These are phyloP conservation scores for Exserohilum rostratum DNA, from an alignment of 2,329 filamentous ascomycete species.

Conservation along the genomic window DNA sequence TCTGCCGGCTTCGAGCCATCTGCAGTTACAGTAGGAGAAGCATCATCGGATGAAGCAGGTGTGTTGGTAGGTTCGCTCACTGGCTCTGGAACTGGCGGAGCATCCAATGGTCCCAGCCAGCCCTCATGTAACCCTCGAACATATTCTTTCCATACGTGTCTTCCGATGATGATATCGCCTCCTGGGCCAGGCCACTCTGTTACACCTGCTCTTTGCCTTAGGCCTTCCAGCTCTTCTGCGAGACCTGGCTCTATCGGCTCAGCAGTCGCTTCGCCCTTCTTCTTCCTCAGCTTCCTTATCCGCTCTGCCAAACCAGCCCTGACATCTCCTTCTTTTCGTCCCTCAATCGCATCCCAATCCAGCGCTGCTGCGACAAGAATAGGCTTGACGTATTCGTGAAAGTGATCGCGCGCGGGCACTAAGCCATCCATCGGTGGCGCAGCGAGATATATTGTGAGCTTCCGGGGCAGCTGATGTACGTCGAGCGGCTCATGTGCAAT, in stretches of 20 bases:
- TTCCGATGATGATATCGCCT: slow-evolving; percentile 87
- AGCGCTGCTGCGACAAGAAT: slow-evolving; percentile 85
- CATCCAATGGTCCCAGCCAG: slow-evolving; percentile 84
- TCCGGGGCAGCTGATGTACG: slow-evolving; percentile 76
- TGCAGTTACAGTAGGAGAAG: slow-evolving; percentile 39
- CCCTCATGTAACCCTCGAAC: slow-evolving; percentile 91
- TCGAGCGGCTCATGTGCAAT: slow-evolving; percentile 78
- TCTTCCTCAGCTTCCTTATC: slow-evolving; percentile 70
- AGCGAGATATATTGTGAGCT: slow-evolving; percentile 83
- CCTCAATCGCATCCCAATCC: slow-evolving; percentile 96
- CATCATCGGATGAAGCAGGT: slow-evolving; percentile 38
- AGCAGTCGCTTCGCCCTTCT: slow-evolving; percentile 61
- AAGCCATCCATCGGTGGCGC: slow-evolving; percentile 87
- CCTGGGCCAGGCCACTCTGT: slow-evolving; percentile 73
- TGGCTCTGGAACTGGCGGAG: slow-evolving; percentile 53
- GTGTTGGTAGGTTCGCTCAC: slow-evolving; percentile 15
- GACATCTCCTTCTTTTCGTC: slow-evolving; percentile 89
- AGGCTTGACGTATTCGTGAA: slow-evolving; percentile 94
- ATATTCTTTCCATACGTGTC: slow-evolving; percentile 98
- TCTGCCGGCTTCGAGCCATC: slow-evolving; percentile 35
- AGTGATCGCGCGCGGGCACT: slow-evolving; percentile 87
- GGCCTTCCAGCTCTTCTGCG: slow-evolving; percentile 65
- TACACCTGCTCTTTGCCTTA: slow-evolving; percentile 70
- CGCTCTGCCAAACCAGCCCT: slow-evolving; percentile 84
- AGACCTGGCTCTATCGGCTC: slow-evolving; percentile 56